Base-by-base conservation (phyloP, 2,329 filamentous ascomycete species). In the Plenodomus lindquistii region DNA sequence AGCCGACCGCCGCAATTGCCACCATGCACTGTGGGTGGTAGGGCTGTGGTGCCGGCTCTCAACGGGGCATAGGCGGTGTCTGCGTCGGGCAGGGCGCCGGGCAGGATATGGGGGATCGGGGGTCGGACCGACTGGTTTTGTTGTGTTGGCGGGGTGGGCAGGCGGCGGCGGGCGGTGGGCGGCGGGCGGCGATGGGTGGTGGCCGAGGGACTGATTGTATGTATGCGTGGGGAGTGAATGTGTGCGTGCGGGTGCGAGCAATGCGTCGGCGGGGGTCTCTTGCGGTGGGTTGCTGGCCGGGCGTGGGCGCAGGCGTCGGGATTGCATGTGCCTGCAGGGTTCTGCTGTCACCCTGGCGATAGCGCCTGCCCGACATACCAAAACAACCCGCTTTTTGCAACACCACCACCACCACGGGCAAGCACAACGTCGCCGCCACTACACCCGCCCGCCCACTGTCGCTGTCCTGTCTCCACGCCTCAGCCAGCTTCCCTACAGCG, bases 21-120 rank as follows among this genome's bases (percentile, higher is more conserved):
- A 70, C 65, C 69, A 70, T 71, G 54, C 55, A 71, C 57, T 47
- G 37, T 45, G 40, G 42, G 37, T 35, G 46, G n/a, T n/a, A n/a
- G n/a, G 20, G 19, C 18, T 11, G 36, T 17, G 37, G 15, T 13
- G n/a, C 41, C 21, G 10, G 27, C 27, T 4, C 27, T 31, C 42
- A 42, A 42, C 35, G 50, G 21, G 29, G 19, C 27, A 31, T 7
- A 15, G 10, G 27, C 27, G 11, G 50, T 16, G n/a, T n/a, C n/a
- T n/a, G n/a, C n/a, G n/a, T n/a, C n/a, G n/a, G n/a, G n/a, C n/a
- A n/a, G n/a, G 10, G 27, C 27, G 4, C 27, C 15, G 39, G 39
- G 39, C 35, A 46, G 21, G 29, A 17, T 13, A 31, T 7, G 11
- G 10, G 27, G 9, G 11, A 49, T 16, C 24, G 42, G 47, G 46